Conservation (phyloP, 768 basidiomycete species). For the Suillus subalutaceus region DNA sequence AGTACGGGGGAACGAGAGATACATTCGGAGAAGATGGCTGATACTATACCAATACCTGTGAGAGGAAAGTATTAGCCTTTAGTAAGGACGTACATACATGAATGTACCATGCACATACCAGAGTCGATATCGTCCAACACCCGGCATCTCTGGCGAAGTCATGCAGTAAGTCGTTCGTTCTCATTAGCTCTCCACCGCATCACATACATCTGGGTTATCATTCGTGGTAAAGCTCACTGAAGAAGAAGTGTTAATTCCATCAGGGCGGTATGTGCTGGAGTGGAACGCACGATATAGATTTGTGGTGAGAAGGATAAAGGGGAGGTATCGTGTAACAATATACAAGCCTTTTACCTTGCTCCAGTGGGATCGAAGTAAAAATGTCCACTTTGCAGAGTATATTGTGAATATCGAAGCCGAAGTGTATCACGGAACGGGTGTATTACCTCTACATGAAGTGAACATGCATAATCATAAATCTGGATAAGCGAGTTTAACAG, state of each 20-base stretch:
- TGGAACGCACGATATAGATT: neutral
- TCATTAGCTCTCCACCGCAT: neutral
- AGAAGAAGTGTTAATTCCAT: neutral
- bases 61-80: neutral
- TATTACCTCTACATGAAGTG: neutral
- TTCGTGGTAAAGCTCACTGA: neutral
- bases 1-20: neutral
- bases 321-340: neutral
- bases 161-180: neutral
- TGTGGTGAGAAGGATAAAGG: neutral
- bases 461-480: neutral
- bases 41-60: neutral
- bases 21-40: neutral
- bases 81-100: neutral
- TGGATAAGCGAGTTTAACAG: neutral
- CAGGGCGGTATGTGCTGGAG: neutral
- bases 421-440: neutral
- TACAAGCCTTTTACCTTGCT: neutral
- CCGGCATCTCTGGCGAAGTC: neutral
- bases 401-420: neutral
- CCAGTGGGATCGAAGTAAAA: neutral
- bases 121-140: neutral
- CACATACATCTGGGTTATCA: neutral
- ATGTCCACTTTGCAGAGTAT: neutral
- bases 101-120: neutral